These are phyloP conservation scores for Ophiorrhiza pumila DNA, from an alignment of 257 asterid species.

Conservation along the genomic window DNA sequence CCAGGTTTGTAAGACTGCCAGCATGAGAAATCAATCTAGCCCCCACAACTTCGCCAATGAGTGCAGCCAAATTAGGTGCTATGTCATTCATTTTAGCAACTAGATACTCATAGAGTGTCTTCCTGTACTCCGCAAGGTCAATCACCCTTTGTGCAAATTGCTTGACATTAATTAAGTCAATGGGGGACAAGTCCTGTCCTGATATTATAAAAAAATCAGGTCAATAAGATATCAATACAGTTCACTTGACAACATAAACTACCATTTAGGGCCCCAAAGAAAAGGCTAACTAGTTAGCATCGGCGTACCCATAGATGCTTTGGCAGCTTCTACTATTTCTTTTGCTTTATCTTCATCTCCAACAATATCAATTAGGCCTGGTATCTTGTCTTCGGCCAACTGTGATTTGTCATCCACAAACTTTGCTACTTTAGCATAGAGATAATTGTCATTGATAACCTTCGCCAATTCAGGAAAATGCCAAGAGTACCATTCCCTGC, in stretches of 20 bases:
- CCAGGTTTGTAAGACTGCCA: slow-evolving; percentile 95
- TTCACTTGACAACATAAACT: not conserved
- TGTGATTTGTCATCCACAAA: slow-evolving; percentile 79
- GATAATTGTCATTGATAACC: slow-evolving; percentile 84
- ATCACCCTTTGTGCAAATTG: slow-evolving; percentile 91
- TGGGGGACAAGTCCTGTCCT: slow-evolving; percentile 91
- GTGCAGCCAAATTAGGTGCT: slow-evolving; percentile 94
- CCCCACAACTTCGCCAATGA: slow-evolving; percentile 97
- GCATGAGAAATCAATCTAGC: slow-evolving; percentile 98
- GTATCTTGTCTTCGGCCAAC: slow-evolving; percentile 58
- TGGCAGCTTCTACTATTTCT: slow-evolving; percentile 91
- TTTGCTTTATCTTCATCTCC: slow-evolving; percentile 98
- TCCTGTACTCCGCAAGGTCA: slow-evolving; percentile 94
- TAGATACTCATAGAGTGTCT: slow-evolving; percentile 75
- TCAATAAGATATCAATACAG: slow-evolving; percentile 8
- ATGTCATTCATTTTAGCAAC: slow-evolving; percentile 91
- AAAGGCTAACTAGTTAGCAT: not conserved
- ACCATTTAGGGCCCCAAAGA: not conserved
- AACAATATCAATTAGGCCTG: slow-evolving; percentile 63
- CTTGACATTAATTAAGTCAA: slow-evolving; percentile 86
- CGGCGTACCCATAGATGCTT: slow-evolving; percentile 90
- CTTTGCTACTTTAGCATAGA: slow-evolving; percentile 85
- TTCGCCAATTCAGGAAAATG: slow-evolving; percentile 92
- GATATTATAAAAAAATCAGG: slow-evolving; percentile 20
- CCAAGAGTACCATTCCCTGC: slow-evolving; percentile 99